Evolutionary conservation across 164 flowering plant species (phyloP).

Genomic region (Malania oleifera): DNA sequence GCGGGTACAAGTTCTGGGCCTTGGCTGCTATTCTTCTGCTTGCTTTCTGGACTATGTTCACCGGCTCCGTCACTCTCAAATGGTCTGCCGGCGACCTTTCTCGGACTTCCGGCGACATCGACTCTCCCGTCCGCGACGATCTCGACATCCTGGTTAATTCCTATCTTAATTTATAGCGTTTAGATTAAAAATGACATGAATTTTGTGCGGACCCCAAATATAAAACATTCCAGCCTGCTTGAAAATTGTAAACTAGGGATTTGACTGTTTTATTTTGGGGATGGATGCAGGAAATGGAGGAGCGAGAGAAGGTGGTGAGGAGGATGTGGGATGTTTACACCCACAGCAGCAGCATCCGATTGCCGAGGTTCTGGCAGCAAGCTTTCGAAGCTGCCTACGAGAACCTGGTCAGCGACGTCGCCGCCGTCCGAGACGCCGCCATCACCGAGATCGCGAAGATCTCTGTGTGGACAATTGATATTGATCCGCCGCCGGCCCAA

Average conservation of each 20-base stretch:
- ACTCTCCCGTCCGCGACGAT: conserved; percentile 26
- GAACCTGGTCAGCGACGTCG: conserved; percentile 38
- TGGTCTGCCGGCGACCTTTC: conserved; percentile 35
- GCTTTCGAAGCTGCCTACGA: conserved; percentile 64
- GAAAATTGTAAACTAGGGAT: too few relatives aligned
- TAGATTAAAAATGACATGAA: too few relatives aligned
- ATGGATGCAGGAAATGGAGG: conserved; percentile 47
- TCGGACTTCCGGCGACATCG: conserved; percentile 18
- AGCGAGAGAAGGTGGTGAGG: conserved; percentile 54
- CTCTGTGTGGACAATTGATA: conserved; percentile 25
- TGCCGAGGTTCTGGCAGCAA: conserved; percentile 52
- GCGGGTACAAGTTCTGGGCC: conserved; percentile 46
- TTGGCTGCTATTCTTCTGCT: conserved; percentile 37
- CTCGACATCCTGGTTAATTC: conserved; percentile 58
- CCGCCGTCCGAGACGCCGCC: conserved; percentile 32
- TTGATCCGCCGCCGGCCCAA: conserved; percentile 16
- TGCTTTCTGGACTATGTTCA: conserved; percentile 59
- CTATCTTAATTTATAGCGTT: too few relatives aligned
- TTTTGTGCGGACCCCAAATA: too few relatives aligned
- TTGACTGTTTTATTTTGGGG: too few relatives aligned
- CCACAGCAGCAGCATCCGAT: conserved; percentile 18
- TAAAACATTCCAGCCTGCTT: too few relatives aligned
- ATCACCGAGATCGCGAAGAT: conserved; percentile 52
- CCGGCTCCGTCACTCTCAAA: conserved; percentile 50
- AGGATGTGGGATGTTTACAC: conserved; percentile 54